phyloP scores from a whole-genome alignment of 495 filamentous ascomycete genomes.

The Penicillium parvum region DNA sequence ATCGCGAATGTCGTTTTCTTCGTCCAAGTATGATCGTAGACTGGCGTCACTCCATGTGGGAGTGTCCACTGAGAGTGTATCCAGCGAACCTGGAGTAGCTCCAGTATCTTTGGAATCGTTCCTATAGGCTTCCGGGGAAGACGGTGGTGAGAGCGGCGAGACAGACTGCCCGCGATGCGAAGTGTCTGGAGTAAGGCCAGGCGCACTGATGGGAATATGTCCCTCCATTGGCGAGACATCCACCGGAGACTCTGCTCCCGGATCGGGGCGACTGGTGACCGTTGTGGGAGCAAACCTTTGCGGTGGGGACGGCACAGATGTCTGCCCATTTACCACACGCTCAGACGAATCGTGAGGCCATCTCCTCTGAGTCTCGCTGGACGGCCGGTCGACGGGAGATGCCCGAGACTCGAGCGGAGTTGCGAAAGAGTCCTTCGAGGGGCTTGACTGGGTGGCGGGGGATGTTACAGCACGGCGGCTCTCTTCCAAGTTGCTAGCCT shows the following conservation, averaged over 20 bases:
- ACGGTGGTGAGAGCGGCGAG: conserved; percentile 59
- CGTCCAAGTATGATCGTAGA: conserved; percentile 85
- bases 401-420: conserved; percentile 18
- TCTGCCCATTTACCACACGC: conserved; percentile 6
- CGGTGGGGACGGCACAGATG: conserved; percentile 32
- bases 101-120: conserved; percentile 29
- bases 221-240: conserved; percentile 54
- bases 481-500: conserved; percentile 22
- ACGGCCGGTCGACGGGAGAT: conserved; percentile 29
- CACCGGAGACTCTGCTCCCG: conserved; percentile 68
- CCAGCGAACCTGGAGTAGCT: conserved; percentile 38
- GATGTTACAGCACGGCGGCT: conserved; percentile 15
- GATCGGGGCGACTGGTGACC: conserved; percentile 32
- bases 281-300: conserved; percentile 38
- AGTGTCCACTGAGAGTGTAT: conserved; percentile 34
- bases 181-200: conserved; percentile 59
- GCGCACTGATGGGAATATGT: conserved; percentile 37
- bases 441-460: conserved; percentile 14
- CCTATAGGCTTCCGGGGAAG: conserved; percentile 60
- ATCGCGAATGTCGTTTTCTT: conserved; percentile 85
- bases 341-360: conserved; percentile 7
- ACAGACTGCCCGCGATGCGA: conserved; percentile 56
- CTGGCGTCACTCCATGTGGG: conserved; percentile 78
- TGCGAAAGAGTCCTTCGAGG: conserved; percentile 28
- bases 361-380: conserved; percentile 25